phyloP scores from a whole-genome alignment of 2,329 filamentous ascomycete species.

The Diaporthe citriasiana region DNA sequence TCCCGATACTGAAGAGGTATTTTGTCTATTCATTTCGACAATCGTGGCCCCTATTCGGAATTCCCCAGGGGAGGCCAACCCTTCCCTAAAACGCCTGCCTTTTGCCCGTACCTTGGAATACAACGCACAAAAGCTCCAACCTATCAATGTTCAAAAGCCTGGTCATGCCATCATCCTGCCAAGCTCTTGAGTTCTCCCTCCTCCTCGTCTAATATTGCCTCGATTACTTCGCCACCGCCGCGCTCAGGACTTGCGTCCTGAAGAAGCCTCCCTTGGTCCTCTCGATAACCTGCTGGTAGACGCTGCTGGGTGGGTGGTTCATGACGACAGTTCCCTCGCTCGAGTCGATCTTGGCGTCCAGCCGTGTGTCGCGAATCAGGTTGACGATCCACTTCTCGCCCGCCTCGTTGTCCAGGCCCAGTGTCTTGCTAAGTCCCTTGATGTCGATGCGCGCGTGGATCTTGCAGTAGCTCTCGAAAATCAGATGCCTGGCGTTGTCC shows the following conservation, averaged over 20 bases:
- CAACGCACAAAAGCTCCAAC: conserved; percentile 37
- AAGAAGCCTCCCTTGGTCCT: conserved; percentile 99
- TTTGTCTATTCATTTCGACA: conserved; percentile 37
- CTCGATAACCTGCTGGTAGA: conserved; percentile 99
- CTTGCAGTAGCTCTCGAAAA: conserved; percentile 99
- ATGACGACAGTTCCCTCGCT: conserved; percentile 98
- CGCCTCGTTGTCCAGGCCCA: conserved; percentile 92
- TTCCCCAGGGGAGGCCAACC: conserved; percentile 25
- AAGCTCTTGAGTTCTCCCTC: neutral
- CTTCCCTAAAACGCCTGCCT: conserved; percentile 32
- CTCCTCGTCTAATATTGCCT: too few species aligned
- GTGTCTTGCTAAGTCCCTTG: conserved; percentile 91
- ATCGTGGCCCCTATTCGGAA: conserved; percentile 18
- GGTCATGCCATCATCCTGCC: conserved; percentile 35
- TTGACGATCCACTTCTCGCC: conserved; percentile 99
- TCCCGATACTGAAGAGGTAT: conserved; percentile 10
- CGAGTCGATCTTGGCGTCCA: conserved; percentile 99
- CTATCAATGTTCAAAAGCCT: conserved; percentile 34
- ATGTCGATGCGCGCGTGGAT: conserved; percentile 99
- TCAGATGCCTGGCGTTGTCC: conserved; percentile 93
- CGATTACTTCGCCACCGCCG: conserved; percentile 69
- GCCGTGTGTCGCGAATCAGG: conserved; percentile 95
- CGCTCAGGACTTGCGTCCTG: conserved; percentile 92
- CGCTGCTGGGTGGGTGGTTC: conserved; percentile 98
- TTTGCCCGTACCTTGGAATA: conserved; percentile 36